These are phyloP conservation scores for Coemansia sp. DNA, from an alignment of 192 early-diverging fungal genomes.

Conservation along the genomic window DNA sequence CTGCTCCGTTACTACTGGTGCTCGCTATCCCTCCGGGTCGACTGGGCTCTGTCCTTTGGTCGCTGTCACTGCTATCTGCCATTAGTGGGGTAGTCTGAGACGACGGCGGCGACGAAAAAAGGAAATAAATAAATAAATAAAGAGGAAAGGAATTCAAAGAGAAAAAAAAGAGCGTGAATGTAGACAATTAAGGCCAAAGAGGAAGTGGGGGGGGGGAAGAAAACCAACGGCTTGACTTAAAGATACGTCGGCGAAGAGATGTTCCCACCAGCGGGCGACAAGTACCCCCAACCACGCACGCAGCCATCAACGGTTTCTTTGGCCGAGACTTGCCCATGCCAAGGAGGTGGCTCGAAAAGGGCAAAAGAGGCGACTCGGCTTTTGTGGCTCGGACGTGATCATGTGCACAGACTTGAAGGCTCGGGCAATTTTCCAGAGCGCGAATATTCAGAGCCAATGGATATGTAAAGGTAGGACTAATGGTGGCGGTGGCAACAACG, in stretches of 20 bases:
- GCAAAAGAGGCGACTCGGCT: not conserved
- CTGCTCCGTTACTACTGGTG: conserved; percentile 17
- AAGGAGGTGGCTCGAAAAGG: not conserved
- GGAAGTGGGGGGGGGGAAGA: no score
- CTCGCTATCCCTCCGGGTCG: conserved; percentile 3
- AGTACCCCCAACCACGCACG: not conserved
- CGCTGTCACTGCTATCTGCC: conserved; percentile 53
- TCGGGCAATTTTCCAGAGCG: conserved; percentile 14
- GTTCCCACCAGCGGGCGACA: not conserved
- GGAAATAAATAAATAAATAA: conserved; percentile 2
- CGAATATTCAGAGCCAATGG: conserved; percentile 50
- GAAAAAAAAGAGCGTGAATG: not conserved
- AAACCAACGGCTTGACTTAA: not conserved
- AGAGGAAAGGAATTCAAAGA: not conserved
- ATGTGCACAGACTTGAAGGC: not conserved
- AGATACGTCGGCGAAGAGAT: not conserved
- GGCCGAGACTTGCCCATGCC: not conserved
- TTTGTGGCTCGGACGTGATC: not conserved
- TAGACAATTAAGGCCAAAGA: not conserved
- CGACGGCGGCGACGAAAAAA: not conserved
- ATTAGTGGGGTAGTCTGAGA: conserved; percentile 5
- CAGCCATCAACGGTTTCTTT: not conserved
- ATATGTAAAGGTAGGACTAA: not conserved
- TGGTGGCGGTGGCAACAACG: not conserved
- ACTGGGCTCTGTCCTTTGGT: conserved; percentile 25